Evolutionary conservation across 371 early-diverging fungal genomes (phyloP).

Genomic region (Mortierella sp.): DNA sequence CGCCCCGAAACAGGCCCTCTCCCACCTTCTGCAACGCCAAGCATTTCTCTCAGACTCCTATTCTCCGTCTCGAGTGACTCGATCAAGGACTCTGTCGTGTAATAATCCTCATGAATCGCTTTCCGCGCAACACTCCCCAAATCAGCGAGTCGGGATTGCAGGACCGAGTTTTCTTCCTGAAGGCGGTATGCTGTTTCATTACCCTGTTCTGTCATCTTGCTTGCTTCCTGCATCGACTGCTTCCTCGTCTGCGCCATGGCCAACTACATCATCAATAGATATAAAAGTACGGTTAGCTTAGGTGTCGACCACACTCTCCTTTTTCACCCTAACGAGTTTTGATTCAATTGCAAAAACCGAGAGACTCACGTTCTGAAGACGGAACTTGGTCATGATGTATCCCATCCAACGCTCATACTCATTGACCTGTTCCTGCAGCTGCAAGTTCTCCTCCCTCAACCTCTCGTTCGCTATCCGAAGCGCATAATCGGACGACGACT

Average conservation of each 20-base stretch:
- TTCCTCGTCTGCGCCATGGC: constrained; percentile 54
- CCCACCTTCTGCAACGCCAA: constrained; percentile 36
- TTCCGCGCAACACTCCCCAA: constrained; percentile 38
- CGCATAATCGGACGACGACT: constrained; percentile 15
- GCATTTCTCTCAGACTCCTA: constrained; percentile 41
- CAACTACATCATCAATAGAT: constrained; percentile 18
- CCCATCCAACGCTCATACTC: constrained; percentile 57
- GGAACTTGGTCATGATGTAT: constrained; percentile 54
- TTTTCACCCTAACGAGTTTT: background rate
- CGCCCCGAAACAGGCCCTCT: constrained; percentile 16
- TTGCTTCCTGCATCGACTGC: constrained; percentile 53
- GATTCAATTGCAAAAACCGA: background rate
- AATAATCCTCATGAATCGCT: constrained; percentile 52
- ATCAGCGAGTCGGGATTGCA: constrained; percentile 35
- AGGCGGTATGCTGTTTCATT: constrained; percentile 36
- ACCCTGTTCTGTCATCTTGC: constrained; percentile 54
- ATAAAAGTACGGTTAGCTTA: background rate
- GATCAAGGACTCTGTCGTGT: constrained; percentile 46
- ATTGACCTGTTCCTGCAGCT: constrained; percentile 48
- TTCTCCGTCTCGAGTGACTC: constrained; percentile 50
- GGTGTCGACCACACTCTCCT: background rate
- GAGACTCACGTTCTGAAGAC: constrained; percentile 48
- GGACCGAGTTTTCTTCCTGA: constrained; percentile 36
- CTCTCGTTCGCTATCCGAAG: constrained; percentile 55
- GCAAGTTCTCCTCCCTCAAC: constrained; percentile 45